Percentiles rank a stretch among this genome's conserved stretches.
These are phyloP conservation scores for Camelina neglecta DNA, from an alignment of 345 rosid species.

Conservation along the genomic window DNA sequence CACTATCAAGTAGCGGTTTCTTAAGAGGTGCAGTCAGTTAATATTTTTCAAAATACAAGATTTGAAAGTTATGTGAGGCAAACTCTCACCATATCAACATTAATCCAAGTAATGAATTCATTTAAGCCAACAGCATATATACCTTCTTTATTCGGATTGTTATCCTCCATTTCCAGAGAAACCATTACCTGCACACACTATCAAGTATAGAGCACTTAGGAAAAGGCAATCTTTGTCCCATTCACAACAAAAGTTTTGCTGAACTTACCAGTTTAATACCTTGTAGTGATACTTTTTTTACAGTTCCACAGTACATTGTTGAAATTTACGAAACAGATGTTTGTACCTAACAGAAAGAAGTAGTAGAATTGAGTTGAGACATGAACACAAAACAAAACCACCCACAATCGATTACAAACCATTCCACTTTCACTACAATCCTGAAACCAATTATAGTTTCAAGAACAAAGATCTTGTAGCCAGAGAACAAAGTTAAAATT, in stretches of 20 bases:
- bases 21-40: slow-evolving; percentile 49
- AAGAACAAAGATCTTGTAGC: no score
- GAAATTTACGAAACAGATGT: slow-evolving; percentile 20
- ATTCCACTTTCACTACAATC: background rate
- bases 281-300: slow-evolving; percentile 34
- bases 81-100: slow-evolving; percentile 66
- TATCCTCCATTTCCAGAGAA: slow-evolving; percentile 59
- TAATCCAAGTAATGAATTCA: slow-evolving; percentile 52
- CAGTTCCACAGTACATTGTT: slow-evolving; percentile 38
- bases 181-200: slow-evolving; percentile 61
- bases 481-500: no score
- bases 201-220: slow-evolving; percentile 12
- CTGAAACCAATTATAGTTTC: no score
- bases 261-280: slow-evolving; percentile 33
- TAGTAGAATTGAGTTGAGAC: background rate
- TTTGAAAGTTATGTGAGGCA: background rate
- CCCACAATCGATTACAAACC: background rate
- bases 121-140: slow-evolving; percentile 60
- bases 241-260: background rate
- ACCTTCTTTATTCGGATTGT: slow-evolving; percentile 58
- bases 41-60: slow-evolving; percentile 14
- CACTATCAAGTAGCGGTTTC: slow-evolving; percentile 53
- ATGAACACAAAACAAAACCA: slow-evolving; percentile 11
- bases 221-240: background rate
- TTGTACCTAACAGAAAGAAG: slow-evolving; percentile 6